Base-by-base conservation (phyloP, 208 protist species). In the Crithidia thermophila region DNA sequence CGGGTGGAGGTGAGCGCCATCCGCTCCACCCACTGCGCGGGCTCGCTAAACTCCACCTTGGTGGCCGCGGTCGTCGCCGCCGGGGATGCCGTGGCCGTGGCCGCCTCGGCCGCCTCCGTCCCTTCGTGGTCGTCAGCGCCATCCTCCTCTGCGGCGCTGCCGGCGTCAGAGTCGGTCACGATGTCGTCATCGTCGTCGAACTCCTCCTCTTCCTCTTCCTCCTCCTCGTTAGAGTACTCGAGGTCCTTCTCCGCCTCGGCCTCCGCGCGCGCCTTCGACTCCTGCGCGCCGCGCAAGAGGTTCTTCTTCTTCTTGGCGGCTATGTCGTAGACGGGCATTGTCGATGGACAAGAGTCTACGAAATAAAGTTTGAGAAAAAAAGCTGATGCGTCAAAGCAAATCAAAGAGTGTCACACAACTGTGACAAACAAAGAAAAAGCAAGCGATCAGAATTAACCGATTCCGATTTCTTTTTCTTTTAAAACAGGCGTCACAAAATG, bases 21-120 rank as follows among this genome's bases (percentile, higher is more conserved):
- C 25, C 93, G 86, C 82, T 97, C 88, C 42, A 95, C 90, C 93
- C 93, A 97, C 68, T 93, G 81, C 30, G 86, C 77, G 25, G 93
- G 93, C 66, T 95, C 89, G 61, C 66, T 90, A 68, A 94, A 93
- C 78, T 97, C 85, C 0, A 96, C 74, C 21, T 62, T 71, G 21
- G 77, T 70, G 18, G 72, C 70, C 30, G 50, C 30, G 6, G 43
- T 40, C 40, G 66, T 42, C 40, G 50, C 23, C 28, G 64, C 39
- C 53, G 51, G 14, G 4, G 67, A 59, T n/a, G 62, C 34, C 36
- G 36, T 64, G 4, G 67, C 45, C 6, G 34, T 27, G 31, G 45
- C 42, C 28, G 42, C 49, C 3, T 20, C 4, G 6, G 34, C 21
- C 42, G 60, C 49, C 23, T 43, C 50, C 10, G 55, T 43, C 9